phyloP scores from a whole-genome alignment of 2,329 filamentous ascomycete genomes.

The Ceratocystis colombiana region DNA sequence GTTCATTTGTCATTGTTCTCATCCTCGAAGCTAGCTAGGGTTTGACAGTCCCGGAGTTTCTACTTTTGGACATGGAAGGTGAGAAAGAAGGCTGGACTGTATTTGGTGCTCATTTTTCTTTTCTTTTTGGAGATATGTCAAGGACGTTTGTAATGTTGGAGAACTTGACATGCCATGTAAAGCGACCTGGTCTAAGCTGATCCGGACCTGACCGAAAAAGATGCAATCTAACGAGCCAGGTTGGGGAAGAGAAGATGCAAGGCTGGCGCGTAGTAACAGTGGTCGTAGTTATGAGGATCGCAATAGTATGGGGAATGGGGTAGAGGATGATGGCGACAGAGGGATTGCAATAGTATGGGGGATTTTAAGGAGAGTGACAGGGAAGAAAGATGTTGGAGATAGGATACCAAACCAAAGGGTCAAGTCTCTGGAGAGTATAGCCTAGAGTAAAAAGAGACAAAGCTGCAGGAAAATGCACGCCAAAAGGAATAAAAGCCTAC shows the following conservation, averaged over 20 bases:
- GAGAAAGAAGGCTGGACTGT: background rate
- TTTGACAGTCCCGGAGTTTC: background rate
- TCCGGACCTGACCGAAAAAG: background rate
- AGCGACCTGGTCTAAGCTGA: background rate
- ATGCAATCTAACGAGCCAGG: background rate
- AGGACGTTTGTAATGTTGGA: background rate
- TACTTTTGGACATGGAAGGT: background rate
- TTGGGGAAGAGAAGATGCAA: background rate
- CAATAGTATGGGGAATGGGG: background rate
- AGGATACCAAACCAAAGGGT: background rate
- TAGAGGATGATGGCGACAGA: background rate
- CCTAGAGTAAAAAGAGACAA: conserved; percentile 1
- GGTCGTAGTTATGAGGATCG: background rate
- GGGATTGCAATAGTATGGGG: conserved; percentile 2
- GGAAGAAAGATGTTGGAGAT: background rate
- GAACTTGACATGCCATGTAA: background rate
- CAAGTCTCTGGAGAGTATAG: background rate
- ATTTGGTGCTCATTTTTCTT: background rate
- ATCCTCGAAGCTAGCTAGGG: background rate
- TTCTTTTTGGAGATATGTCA: background rate
- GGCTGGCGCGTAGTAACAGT: background rate
- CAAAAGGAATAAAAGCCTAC: background rate
- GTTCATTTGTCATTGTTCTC: background rate
- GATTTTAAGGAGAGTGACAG: background rate
- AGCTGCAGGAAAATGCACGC: background rate